Conservation (phyloP, 2,329 filamentous ascomycete species). For the Sporothrix variecibatus region DNA sequence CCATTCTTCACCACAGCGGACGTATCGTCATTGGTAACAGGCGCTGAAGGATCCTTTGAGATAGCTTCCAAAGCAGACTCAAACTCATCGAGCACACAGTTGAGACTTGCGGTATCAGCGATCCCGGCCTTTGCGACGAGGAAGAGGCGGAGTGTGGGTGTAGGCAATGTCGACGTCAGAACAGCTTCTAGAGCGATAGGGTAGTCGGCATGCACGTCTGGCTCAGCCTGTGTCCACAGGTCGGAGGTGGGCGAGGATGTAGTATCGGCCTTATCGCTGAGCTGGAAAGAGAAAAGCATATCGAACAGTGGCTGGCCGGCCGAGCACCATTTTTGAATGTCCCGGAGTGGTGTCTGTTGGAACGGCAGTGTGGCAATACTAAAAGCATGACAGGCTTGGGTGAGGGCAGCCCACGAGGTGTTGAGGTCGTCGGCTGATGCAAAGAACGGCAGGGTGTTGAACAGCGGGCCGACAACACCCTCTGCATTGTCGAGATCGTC, state of each 20-base stretch:
- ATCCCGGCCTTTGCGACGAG: slow-evolving; percentile 58
- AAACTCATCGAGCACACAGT: slow-evolving; percentile 45
- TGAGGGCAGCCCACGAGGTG: slow-evolving; percentile 59
- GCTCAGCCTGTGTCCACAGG: slow-evolving; percentile 59
- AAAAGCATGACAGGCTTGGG: slow-evolving; percentile 68
- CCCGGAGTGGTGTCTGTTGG: slow-evolving; percentile 76
- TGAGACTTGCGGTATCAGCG: slow-evolving; percentile 38
- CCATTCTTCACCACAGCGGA: not conserved
- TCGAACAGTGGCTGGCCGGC: slow-evolving; percentile 69
- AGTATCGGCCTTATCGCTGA: slow-evolving; percentile 40
- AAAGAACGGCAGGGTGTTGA: slow-evolving; percentile 83
- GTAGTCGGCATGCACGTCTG: slow-evolving; percentile 62
- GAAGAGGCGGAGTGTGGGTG: slow-evolving; percentile 51
- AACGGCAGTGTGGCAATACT: slow-evolving; percentile 68
- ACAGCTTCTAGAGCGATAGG: slow-evolving; percentile 76
- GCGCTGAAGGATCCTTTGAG: slow-evolving; percentile 23
- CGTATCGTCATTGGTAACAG: not conserved
- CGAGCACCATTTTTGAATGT: slow-evolving; percentile 77
- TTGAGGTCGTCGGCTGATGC: slow-evolving; percentile 26
- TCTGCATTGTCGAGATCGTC: slow-evolving; percentile 67
- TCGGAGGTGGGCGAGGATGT: not conserved
- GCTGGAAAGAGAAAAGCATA: slow-evolving; percentile 79
- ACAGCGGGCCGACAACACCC: slow-evolving; percentile 74
- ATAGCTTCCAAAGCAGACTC: slow-evolving; percentile 38
- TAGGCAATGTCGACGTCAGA: slow-evolving; percentile 39